A percentile compares a stretch with the other conserved stretches of the same genome.
Evolutionary conservation across 2,329 filamentous ascomycete species (phyloP).

Genomic region (Trichophyton verrucosum): DNA sequence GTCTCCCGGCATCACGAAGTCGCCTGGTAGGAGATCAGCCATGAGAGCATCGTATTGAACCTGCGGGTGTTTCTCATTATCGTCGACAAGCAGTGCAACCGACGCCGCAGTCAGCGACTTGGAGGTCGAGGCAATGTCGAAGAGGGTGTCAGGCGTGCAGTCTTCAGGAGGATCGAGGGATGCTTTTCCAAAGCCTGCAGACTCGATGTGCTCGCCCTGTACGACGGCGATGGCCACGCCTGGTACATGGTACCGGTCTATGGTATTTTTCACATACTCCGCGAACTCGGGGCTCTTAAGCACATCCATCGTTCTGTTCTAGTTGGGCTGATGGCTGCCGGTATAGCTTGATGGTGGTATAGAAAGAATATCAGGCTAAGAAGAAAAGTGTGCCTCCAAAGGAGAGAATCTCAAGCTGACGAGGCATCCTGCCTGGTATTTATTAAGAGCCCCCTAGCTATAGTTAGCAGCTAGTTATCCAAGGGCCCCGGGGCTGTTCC

Average conservation of each 20-base stretch:
- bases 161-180: background rate
- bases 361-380: no score
- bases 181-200: background rate
- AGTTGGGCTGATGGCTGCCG: background rate
- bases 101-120: constrained; percentile 21
- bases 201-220: background rate
- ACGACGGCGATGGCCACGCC: background rate
- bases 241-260: background rate
- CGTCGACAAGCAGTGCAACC: constrained; percentile 33
- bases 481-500: no score
- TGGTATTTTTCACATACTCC: background rate
- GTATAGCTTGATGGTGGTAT: no score
- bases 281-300: background rate
- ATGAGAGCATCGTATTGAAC: constrained; percentile 40
- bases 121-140: constrained; percentile 17
- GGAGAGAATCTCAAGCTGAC: no score
- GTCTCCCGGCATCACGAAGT: constrained; percentile 40
- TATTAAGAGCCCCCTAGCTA: no score
- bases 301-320: background rate
- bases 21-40: constrained; percentile 36
- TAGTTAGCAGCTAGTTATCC: no score
- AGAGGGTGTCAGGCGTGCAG: constrained; percentile 16
- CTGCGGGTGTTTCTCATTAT: constrained; percentile 23
- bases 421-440: no score
- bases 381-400: no score